Percentiles rank a stretch among this genome's conserved stretches.
Conservation (phyloP, 2,329 filamentous ascomycete genomes). For the Plenodomus tracheiphilus region DNA sequence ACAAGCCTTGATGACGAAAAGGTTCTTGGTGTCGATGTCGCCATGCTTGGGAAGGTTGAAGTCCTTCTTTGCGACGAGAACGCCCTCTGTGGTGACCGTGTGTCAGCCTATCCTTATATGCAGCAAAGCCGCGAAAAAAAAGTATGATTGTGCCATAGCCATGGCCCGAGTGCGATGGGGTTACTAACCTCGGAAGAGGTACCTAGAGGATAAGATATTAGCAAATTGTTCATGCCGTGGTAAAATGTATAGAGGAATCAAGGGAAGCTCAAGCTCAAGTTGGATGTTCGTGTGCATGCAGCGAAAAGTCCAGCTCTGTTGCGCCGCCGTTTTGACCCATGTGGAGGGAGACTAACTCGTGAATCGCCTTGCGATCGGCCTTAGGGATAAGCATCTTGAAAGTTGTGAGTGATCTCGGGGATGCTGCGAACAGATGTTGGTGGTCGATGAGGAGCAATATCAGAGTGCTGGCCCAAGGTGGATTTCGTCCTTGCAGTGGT, state of each 20-base stretch:
- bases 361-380: conserved; percentile 99
- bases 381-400: conserved; percentile 89
- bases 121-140: conserved; percentile 37
- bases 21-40: conserved; percentile 99
- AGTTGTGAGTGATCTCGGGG: conserved; percentile 34
- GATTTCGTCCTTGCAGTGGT: conserved; percentile 9
- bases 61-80: conserved; percentile 98
- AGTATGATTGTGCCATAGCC: conserved; percentile 44
- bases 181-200: conserved; percentile 50
- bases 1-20: conserved; percentile 97
- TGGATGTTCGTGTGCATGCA: conserved; percentile 24
- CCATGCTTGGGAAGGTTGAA: conserved; percentile 97
- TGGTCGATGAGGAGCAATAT: conserved; percentile 17
- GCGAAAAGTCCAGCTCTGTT: conserved; percentile 33
- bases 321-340: conserved; percentile 17
- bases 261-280: conserved; percentile 32
- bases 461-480: conserved; percentile 13
- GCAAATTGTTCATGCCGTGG: conserved; percentile 15
- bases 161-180: conserved; percentile 35
- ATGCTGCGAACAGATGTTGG: conserved; percentile 23
- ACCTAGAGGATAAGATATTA: conserved; percentile 32
- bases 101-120: conserved; percentile 48
- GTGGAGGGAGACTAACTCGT: conserved; percentile 80
- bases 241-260: conserved; percentile 2
- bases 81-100: conserved; percentile 63